Base-by-base conservation (phyloP, 2,329 filamentous ascomycete species). In the Ceratocystis colombiana region DNA sequence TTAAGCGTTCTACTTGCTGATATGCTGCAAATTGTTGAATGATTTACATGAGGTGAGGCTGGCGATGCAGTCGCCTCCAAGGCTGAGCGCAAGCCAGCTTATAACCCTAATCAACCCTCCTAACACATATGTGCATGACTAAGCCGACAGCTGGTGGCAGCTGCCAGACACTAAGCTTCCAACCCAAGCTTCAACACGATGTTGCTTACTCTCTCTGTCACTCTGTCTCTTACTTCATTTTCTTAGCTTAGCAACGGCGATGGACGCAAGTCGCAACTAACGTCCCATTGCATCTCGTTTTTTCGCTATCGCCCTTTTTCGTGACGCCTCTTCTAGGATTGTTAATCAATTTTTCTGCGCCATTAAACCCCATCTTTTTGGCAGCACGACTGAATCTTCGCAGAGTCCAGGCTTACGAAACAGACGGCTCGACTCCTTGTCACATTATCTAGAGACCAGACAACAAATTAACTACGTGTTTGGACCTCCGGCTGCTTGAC, bases 41-140 rank as follows among this genome's bases (percentile, higher is more conserved):
- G 37, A 30, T 59, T 37, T 59, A 28, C 55, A 10, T 59, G 28
- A 59, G 30, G 28, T 59, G 28, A 59, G 30, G 55, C 55, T 59
- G 48, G 48, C 10, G 48, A 53, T 48, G 46, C 17, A 25, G 8
- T 25, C 22, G 8, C 15, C 20, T 28, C 12, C 48, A 53, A 53
- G 48, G 48, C 48, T 53, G 22, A 53, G 48, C 8, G 22, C 17
- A 53, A 53, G 3, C 48, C 3, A 28, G 15, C 1, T 2, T 5
- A 2, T 10, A 28, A 53, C 48, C 48, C 48, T 53, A 53, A 1
- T 6, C 10, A 41, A 41, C 37, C 37, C 37, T 41, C 12, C 2
- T 12, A 15, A 4, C 10, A 5, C 1, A 10, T 17, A 17, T 5
- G 1, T 4, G 37, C 5, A 17, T 20, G 46, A 20, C 2, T 17